A percentile compares a stretch with the other conserved stretches of the same genome.
Conservation (phyloP, 2,329 filamentous ascomycete species). For the Grosmannia penicillata region DNA sequence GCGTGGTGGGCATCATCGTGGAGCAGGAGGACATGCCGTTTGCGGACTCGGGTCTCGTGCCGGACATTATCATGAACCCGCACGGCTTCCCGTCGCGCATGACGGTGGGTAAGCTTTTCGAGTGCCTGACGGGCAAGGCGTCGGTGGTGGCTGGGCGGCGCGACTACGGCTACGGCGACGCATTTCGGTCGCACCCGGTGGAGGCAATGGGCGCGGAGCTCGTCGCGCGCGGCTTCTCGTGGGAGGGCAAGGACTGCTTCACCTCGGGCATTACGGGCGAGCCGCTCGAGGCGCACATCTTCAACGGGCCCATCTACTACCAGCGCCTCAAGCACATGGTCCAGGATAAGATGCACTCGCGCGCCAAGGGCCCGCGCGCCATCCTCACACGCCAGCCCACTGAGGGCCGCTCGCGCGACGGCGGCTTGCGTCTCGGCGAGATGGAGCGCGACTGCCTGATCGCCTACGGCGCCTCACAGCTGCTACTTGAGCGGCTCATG, state of each 20-base stretch:
- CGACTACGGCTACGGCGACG: constrained; percentile 70
- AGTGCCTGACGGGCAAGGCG: constrained; percentile 88
- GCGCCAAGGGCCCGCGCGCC: constrained; percentile 75
- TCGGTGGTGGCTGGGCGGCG: constrained; percentile 72
- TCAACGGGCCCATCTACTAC: constrained; percentile 98
- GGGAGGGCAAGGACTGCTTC: constrained; percentile 94
- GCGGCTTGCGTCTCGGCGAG: constrained; percentile 84
- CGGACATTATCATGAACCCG: constrained; percentile 99
- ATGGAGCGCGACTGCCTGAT: constrained; percentile 99
- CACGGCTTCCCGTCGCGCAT: constrained; percentile 99
- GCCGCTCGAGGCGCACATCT: constrained; percentile 86
- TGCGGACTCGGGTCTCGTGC: constrained; percentile 76
- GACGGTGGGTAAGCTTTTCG: constrained; percentile 96
- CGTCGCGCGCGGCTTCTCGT: constrained; percentile 80
- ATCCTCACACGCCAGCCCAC: constrained; percentile 92
- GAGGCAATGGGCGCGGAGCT: constrained; percentile 81
- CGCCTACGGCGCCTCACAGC: constrained; percentile 85
- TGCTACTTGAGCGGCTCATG: constrained; percentile 89
- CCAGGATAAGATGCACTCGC: constrained; percentile 98
- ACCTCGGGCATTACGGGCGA: constrained; percentile 93
- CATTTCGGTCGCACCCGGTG: constrained; percentile 71
- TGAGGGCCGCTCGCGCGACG: constrained; percentile 83
- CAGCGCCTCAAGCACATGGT: constrained; percentile 99
- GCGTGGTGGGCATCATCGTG: constrained; percentile 91
- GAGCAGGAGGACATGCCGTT: constrained; percentile 97